Conservation (phyloP, 2,329 filamentous ascomycete genomes). For the Cladosporium halotolerans region DNA sequence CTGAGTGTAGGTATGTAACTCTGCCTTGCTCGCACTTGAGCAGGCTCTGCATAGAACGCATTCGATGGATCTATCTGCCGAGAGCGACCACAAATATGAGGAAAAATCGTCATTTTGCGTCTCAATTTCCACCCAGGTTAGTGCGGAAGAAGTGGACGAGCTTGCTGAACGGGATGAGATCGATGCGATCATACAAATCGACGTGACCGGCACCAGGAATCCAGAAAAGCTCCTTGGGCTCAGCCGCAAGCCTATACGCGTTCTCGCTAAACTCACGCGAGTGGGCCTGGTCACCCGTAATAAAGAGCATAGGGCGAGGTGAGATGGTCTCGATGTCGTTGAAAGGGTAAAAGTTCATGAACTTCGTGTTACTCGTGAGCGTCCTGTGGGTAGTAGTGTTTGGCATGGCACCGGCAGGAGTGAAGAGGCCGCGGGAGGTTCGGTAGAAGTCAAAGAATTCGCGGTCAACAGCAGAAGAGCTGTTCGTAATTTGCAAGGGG, state of each 20-base stretch:
- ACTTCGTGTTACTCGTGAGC: constrained; percentile 5
- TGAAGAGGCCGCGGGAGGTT: constrained; percentile 9
- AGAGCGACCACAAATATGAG: too few relatives aligned
- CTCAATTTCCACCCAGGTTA: neutral
- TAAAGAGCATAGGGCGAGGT: constrained; percentile 12
- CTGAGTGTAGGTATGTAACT: too few relatives aligned
- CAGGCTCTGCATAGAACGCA: too few relatives aligned
- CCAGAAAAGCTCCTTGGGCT: constrained; percentile 12
- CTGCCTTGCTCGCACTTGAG: too few relatives aligned
- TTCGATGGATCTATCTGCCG: too few relatives aligned
- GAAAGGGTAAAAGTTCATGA: constrained; percentile 13
- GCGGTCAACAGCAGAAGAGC: neutral
- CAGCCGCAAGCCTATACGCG: constrained; percentile 9
- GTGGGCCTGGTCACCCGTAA: constrained; percentile 5
- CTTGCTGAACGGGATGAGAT: constrained; percentile 10
- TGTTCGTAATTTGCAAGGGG: constrained; percentile 7
- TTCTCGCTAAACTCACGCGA: constrained; percentile 11
- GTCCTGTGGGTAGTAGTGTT: constrained; percentile 8
- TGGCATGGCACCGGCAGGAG: constrained; percentile 3
- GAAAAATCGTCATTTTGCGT: too few relatives aligned
- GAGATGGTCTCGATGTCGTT: constrained; percentile 13
- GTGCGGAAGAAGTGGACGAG: constrained; percentile 1
- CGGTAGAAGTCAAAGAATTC: constrained; percentile 13
- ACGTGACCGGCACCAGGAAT: constrained; percentile 7
- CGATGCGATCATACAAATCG: constrained; percentile 12